These are phyloP conservation scores for Marasmius tenuissimus DNA, from an alignment of 1,284 basidiomycete genomes.

Conservation along the genomic window DNA sequence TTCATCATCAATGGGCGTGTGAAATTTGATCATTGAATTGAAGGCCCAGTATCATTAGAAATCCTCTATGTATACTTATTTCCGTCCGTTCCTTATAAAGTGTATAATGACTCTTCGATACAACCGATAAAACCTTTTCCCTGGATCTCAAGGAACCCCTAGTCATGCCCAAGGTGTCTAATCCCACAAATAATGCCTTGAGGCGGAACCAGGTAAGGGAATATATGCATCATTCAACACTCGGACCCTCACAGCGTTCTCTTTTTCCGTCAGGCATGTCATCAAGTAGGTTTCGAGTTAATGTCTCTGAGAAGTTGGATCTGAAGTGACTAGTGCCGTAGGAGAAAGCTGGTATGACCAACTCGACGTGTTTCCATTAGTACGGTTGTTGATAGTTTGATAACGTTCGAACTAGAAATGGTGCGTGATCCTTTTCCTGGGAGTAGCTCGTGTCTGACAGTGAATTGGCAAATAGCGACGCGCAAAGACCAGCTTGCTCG, in stretches of 20 bases:
- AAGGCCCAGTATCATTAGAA: no score
- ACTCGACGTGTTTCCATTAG: slow-evolving; percentile 8
- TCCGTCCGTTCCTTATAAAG: no score
- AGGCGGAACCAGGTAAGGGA: not conserved
- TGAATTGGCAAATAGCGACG: slow-evolving; percentile 46
- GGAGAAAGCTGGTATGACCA: slow-evolving; percentile 65
- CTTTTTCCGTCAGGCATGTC: slow-evolving; percentile 41
- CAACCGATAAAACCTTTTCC: no score
- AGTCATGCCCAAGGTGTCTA: not conserved
- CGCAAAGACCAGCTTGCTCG: slow-evolving; percentile 62
- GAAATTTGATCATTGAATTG: no score
- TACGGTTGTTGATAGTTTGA: slow-evolving; percentile 12
- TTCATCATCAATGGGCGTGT: no score
- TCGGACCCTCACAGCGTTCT: not conserved
- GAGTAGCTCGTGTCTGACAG: slow-evolving; percentile 16
- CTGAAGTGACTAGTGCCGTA: slow-evolving; percentile 53
- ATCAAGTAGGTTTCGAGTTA: slow-evolving; percentile 36
- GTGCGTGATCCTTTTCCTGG: slow-evolving; percentile 27
- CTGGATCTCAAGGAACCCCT: no score
- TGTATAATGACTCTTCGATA: no score
- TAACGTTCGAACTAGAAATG: slow-evolving; percentile 51
- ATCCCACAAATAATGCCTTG: not conserved
- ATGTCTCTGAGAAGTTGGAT: not conserved
- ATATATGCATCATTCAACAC: not conserved
- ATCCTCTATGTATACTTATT: no score